These are phyloP conservation scores for Colletotrichum shisoi DNA, from an alignment of 2,329 filamentous ascomycete genomes.

Conservation along the genomic window DNA sequence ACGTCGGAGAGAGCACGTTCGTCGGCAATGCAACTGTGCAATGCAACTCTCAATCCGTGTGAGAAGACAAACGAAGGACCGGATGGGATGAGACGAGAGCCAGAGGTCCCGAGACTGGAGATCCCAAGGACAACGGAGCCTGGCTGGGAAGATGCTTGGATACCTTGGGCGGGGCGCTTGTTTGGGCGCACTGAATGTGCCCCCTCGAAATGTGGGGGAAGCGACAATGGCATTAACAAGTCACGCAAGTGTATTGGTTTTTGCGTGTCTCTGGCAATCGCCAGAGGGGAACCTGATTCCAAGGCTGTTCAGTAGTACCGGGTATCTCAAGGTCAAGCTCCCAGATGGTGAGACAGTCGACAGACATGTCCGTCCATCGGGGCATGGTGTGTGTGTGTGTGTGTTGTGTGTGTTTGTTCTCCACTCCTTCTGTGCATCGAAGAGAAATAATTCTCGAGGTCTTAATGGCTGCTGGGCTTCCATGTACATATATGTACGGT, in stretches of 20 bases:
- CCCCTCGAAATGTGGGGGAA: neutral
- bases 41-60: slow-evolving; percentile 7
- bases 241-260: slow-evolving; percentile 2
- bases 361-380: slow-evolving; percentile 2
- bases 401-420: neutral
- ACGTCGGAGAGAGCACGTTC: slow-evolving; percentile 18
- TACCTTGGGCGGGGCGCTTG: slow-evolving; percentile 3
- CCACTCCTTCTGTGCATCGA: slow-evolving; percentile 16
- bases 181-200: neutral
- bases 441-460: neutral
- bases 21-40: slow-evolving; percentile 24
- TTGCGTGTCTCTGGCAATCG: neutral
- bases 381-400: neutral
- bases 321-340: slow-evolving; percentile 29
- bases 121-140: neutral
- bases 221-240: slow-evolving; percentile 33
- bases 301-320: slow-evolving; percentile 2
- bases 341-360: slow-evolving; percentile 34
- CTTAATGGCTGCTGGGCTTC: neutral
- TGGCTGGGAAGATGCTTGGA: slow-evolving; percentile 12
- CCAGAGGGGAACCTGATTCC: slow-evolving; percentile 15
- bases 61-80: slow-evolving; percentile 15
- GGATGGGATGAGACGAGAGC: slow-evolving; percentile 18
- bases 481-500: neutral
- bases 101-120: slow-evolving; percentile 6